Base-by-base conservation (phyloP, 441 rosid genomes). In the Adansonia grandidieri region DNA sequence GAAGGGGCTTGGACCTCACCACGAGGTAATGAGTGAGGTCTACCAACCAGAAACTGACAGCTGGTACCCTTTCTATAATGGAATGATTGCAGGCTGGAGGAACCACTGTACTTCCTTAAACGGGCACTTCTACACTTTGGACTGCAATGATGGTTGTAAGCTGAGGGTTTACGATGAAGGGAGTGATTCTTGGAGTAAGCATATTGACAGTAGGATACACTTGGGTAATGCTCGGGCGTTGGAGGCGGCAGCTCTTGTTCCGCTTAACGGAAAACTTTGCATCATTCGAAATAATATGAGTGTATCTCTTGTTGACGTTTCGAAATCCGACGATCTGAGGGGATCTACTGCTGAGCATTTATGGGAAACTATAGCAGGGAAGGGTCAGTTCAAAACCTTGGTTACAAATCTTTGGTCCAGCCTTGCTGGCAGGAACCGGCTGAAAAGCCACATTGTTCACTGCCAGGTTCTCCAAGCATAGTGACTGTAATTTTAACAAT, bases 51-150 rank as follows among this genome's bases (percentile, higher is more conserved):
- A 82, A 63, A 81, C 77, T 4, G 85, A 88, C 72, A 81, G 79
- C 54, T 88, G 91, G 91, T 61, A 57, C 77, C 91, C 86, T 0
- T 86, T 86, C 45, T 85, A 83, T 6, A 84, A 87, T 71, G 91
- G 89, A 40, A 88, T 88, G 86, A 87, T 88, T 2, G 66, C 88
- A 4, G 91, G 89, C 62, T 88, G 91, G 91, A 85, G 88, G 73
- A 86, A 87, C 83, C 91, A 87, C 3, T 81, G 89, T 57, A 74
- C 86, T 66, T 81, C 86, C 28, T 66, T 88, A n/a, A 84, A 86
- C 22, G 85, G 87, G 32, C 78, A 80, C 73, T 87, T 88, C 19
- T 88, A 88, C 58, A 87, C 89, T 17, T 79, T 86, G 76, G 91
- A 85, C 40, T 88, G 91, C 78, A 85, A 80, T 82, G 91, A 88